Base-by-base conservation (phyloP, 176 grass and related monocot species). In the barley (Hordeum vulgare) region DNA sequence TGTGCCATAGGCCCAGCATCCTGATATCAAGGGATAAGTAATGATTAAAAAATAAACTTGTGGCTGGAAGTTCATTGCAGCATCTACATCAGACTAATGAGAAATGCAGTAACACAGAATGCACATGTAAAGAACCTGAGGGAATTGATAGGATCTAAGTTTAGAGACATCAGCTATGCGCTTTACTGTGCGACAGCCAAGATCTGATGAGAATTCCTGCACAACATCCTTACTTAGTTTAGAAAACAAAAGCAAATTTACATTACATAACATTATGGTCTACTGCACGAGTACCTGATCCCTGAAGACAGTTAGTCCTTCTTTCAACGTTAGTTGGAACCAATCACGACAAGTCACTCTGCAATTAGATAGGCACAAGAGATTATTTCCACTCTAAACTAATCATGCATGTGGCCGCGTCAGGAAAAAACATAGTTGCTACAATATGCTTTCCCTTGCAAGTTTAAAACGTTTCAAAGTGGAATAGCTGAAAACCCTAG, bases 341-440 rank as follows among this genome's bases (percentile, higher is more conserved):
- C 96, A 99, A 84, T 99, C 96, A 85, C 96, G 96, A 33, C 96
- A 99, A 36, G 96, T 99, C 42, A 99, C 96, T 85, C 96, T 99
- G 89, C 66, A 88, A 89, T 57, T 65, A 31, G 58, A 56, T 58
- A 77, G 36, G 61, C 21, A 72, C 77, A 74, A 18, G 9, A 70
- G 18, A 82, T 49, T 34, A 82, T 31, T 59, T 23, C 14, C 7
- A 78, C 56, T 71, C 14, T 51, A 84, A 14, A 51, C 35, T 49
- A 68, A 39, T 20, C 28, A 71, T 80, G 66, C 51, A 51, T 65
- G 23, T 47, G 13, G 76, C 69, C 8, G 69, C 67, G 56, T 80
- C 28, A 81, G 13, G 10, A 25, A 76, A 76, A 68, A 81, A 49
- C 35, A 80, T 66, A 80, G 47, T 72, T 77, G 35, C 6, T 20